These are phyloP conservation scores for Didymella lethalis DNA, from an alignment of 2,329 filamentous ascomycete species.

Conservation along the genomic window DNA sequence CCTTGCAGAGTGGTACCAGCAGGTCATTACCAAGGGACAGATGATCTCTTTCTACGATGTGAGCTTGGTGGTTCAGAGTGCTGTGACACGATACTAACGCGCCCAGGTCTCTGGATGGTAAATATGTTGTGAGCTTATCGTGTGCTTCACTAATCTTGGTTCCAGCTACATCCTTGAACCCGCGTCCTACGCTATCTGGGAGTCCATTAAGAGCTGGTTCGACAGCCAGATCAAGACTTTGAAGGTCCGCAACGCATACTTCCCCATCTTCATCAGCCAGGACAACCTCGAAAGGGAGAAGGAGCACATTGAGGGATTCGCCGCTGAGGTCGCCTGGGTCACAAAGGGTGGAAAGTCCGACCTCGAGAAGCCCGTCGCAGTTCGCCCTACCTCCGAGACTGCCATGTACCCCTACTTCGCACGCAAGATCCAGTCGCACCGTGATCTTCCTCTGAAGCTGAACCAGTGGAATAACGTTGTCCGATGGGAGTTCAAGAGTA, in stretches of 20 bases:
- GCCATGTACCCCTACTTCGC: constrained; percentile 97
- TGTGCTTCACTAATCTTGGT: constrained; percentile 2
- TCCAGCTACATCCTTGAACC: constrained; percentile 76
- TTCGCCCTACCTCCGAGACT: constrained; percentile 74
- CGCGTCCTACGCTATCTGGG: constrained; percentile 72
- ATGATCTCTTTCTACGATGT: constrained; percentile 97
- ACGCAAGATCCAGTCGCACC: constrained; percentile 96
- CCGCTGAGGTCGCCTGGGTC: constrained; percentile 89
- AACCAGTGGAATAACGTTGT: constrained; percentile 99
- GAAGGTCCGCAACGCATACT: constrained; percentile 94
- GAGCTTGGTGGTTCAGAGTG: not conserved
- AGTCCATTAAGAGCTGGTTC: constrained; percentile 67
- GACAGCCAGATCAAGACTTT: constrained; percentile 81
- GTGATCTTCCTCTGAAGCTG: constrained; percentile 89
- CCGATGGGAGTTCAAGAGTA: constrained; percentile 92
- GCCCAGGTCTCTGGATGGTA: constrained; percentile 37
- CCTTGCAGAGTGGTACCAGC: constrained; percentile 95
- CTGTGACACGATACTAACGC: not conserved
- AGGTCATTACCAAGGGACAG: constrained; percentile 94
- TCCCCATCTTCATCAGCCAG: constrained; percentile 84
- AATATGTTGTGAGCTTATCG: not conserved
- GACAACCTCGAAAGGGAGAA: constrained; percentile 89
- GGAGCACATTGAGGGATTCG: constrained; percentile 97
- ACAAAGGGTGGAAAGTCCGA: constrained; percentile 91
- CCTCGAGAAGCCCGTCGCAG: constrained; percentile 80